phyloP scores from a whole-genome alignment of 2,329 filamentous ascomycete genomes.

The Davidsoniella virescens region DNA sequence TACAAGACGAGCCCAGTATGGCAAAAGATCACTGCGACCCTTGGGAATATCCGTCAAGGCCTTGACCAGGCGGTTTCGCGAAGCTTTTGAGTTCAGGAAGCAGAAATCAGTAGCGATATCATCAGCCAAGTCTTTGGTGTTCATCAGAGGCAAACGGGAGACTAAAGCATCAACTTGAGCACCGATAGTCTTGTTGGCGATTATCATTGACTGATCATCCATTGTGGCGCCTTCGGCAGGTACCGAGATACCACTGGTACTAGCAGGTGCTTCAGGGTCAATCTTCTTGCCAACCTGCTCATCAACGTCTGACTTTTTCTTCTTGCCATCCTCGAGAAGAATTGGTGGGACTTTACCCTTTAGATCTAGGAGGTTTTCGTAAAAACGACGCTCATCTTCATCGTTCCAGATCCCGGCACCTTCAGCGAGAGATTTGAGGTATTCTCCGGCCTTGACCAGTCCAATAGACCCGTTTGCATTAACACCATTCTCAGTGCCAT shows the following conservation, averaged over 20 bases:
- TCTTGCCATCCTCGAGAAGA: slow-evolving; percentile 82
- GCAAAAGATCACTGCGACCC: slow-evolving; percentile 77
- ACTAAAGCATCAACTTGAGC: slow-evolving; percentile 89
- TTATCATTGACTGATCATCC: slow-evolving; percentile 82
- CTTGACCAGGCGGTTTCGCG: slow-evolving; percentile 83
- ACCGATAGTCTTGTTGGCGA: slow-evolving; percentile 93
- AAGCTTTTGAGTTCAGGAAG: slow-evolving; percentile 96
- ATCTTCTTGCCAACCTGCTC: slow-evolving; percentile 67
- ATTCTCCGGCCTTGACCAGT: slow-evolving; percentile 84
- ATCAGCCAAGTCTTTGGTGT: slow-evolving; percentile 80
- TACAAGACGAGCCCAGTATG: slow-evolving; percentile 80
- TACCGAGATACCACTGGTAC: slow-evolving; percentile 34
- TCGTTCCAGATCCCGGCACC: slow-evolving; percentile 96
- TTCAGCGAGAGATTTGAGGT: slow-evolving; percentile 75
- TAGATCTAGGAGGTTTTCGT: slow-evolving; percentile 88
- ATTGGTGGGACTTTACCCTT: slow-evolving; percentile 93
- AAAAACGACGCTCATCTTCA: slow-evolving; percentile 93
- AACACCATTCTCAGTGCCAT: slow-evolving; percentile 55
- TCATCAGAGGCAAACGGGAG: slow-evolving; percentile 75
- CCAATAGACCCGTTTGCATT: slow-evolving; percentile 66
- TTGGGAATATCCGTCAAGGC: slow-evolving; percentile 89
- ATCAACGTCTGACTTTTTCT: slow-evolving; percentile 72
- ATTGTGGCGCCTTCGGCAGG: slow-evolving; percentile 28
- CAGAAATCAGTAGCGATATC: slow-evolving; percentile 92
- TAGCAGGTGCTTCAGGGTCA: slow-evolving; percentile 34